phyloP scores from a whole-genome alignment of 495 filamentous ascomycete genomes.

The Coniosporium apollinis region DNA sequence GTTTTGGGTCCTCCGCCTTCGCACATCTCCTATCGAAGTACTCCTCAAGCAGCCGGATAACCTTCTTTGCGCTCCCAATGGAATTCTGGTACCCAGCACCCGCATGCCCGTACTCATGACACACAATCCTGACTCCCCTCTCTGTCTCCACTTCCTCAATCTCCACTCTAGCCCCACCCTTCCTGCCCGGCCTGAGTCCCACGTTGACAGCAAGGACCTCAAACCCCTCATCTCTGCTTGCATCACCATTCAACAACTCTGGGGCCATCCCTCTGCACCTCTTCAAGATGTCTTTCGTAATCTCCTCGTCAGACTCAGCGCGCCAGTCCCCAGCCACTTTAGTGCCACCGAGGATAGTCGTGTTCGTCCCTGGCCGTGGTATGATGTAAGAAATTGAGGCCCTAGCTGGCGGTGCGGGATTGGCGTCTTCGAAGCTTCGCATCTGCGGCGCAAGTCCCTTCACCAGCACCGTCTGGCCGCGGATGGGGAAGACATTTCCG shows the following conservation, averaged over 20 bases:
- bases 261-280: constrained; percentile 18
- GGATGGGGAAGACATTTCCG: constrained; percentile 17
- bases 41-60: constrained; percentile 6
- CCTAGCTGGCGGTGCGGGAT: background rate
- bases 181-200: constrained; percentile 24
- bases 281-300: constrained; percentile 20
- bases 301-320: constrained; percentile 16
- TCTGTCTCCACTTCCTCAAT: constrained; percentile 8
- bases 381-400: constrained; percentile 17
- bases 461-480: constrained; percentile 23
- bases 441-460: constrained; percentile 12
- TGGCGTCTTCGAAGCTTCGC: background rate
- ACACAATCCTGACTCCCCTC: constrained; percentile 8
- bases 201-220: constrained; percentile 23
- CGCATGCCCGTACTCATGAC: constrained; percentile 16
- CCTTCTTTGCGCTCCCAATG: constrained; percentile 9
- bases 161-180: constrained; percentile 23
- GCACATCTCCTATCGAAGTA: too few relatives aligned
- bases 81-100: constrained; percentile 16
- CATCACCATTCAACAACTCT: constrained; percentile 17
- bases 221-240: constrained; percentile 18
- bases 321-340: constrained; percentile 22
- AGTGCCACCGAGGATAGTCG: constrained; percentile 24
- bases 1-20: too few relatives aligned
- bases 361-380: constrained; percentile 20